These are phyloP conservation scores for Carex arenaria DNA, from an alignment of 202 grass and related monocot genomes.

Conservation along the genomic window DNA sequence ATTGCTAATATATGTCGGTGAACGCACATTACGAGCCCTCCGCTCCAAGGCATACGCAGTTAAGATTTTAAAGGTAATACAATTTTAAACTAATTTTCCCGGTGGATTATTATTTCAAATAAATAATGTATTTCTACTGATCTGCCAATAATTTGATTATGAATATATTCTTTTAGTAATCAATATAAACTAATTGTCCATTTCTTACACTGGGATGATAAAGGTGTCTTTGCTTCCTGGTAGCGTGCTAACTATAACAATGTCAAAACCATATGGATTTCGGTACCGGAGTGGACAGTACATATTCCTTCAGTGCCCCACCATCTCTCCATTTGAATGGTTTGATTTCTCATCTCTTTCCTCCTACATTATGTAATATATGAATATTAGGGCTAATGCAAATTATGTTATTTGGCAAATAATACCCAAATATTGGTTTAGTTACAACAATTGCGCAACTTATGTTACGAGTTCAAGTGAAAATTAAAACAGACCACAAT, in stretches of 20 bases:
- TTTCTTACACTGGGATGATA: conserved; percentile 15
- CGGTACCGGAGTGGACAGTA: conserved; percentile 97
- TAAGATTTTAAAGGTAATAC: conserved; percentile 80
- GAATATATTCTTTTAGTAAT: neutral
- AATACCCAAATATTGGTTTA: neutral
- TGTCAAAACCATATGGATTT: conserved; percentile 98
- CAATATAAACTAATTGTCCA: neutral
- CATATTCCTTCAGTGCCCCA: conserved; percentile 94
- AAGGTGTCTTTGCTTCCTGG: conserved; percentile 90
- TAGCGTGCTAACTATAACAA: conserved; percentile 90
- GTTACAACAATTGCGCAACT: neutral
- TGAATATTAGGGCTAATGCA: neutral
- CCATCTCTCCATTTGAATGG: conserved; percentile 97
- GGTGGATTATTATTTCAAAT: neutral
- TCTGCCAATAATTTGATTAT: neutral
- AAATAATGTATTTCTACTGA: neutral
- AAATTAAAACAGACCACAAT: neutral
- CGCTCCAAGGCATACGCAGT: conserved; percentile 68
- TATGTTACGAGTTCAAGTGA: neutral
- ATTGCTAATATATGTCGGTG: conserved; percentile 62
- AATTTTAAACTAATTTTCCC: neutral
- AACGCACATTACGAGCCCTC: conserved; percentile 55
- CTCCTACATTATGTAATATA: neutral
- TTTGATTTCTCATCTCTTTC: neutral
- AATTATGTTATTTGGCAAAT: neutral